Evolutionary conservation across 345 rosid species (phyloP).

Genomic region (Reutealis trisperma): DNA sequence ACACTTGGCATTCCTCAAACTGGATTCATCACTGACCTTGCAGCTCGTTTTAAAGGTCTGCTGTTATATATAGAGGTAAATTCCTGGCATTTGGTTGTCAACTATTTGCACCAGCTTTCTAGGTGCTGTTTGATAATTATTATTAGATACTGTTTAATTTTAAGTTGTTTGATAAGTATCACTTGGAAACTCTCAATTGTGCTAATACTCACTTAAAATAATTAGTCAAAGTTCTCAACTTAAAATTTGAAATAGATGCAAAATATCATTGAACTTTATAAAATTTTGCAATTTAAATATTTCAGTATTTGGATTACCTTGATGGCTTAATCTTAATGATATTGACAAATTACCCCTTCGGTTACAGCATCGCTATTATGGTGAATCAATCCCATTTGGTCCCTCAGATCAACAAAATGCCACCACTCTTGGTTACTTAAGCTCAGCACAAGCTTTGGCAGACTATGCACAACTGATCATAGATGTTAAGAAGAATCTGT

Average conservation of each 20-base stretch:
- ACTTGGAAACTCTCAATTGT: no score
- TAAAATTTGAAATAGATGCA: no score
- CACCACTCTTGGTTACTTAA: constrained; percentile 24
- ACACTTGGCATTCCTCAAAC: background rate
- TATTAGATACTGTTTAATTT: no score
- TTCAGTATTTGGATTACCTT: no score
- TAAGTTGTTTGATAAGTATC: no score
- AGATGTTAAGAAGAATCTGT: constrained; percentile 23
- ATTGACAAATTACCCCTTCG: background rate
- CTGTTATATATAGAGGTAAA: constrained; percentile 31
- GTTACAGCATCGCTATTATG: constrained; percentile 32
- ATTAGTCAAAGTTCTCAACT: no score
- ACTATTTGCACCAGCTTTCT: no score
- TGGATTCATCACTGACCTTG: constrained; percentile 12
- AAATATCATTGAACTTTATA: no score
- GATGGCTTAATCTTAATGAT: no score
- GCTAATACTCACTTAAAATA: no score
- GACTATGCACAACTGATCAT: constrained; percentile 29
- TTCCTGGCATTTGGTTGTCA: background rate
- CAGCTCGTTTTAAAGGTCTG: constrained; percentile 22
- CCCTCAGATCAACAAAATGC: constrained; percentile 14
- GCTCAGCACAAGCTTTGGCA: constrained; percentile 31
- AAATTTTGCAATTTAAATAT: no score
- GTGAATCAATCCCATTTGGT: constrained; percentile 30
- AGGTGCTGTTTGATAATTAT: no score